Percentiles rank a stretch among this genome's conserved stretches.
Evolutionary conservation across 2,329 filamentous ascomycete genomes (phyloP).

Genomic region (Fusarium sp.): DNA sequence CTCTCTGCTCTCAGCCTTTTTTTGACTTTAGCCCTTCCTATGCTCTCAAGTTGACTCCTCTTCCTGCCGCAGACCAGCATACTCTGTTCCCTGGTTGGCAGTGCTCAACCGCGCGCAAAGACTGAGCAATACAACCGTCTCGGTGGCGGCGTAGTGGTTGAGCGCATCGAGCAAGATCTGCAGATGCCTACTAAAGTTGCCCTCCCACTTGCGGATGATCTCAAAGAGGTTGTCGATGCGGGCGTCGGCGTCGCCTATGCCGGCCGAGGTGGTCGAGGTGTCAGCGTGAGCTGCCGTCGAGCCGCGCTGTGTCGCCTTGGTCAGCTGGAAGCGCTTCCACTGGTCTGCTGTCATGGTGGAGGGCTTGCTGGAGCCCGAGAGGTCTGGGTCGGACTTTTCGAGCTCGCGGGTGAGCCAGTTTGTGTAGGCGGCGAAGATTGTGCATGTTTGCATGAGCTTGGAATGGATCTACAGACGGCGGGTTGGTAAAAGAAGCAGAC

Average conservation of each 20-base stretch:
- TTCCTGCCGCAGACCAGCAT: conserved; percentile 66
- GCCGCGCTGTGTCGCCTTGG: conserved; percentile 54
- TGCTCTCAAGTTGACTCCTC: conserved; percentile 55
- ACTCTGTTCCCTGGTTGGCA: conserved; percentile 79
- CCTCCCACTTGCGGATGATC: conserved; percentile 89
- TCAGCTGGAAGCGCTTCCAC: conserved; percentile 66
- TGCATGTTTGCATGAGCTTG: conserved; percentile 95
- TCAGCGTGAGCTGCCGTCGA: conserved; percentile 46
- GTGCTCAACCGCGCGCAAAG: conserved; percentile 84
- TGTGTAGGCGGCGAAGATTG: conserved; percentile 91
- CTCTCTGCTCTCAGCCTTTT: conserved; percentile 11
- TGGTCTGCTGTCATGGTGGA: conserved; percentile 67
- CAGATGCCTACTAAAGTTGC: conserved; percentile 89
- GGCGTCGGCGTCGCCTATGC: conserved; percentile 48
- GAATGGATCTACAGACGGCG: conserved; percentile 79
- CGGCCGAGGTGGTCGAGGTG: conserved; percentile 49
- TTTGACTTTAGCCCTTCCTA: not conserved
- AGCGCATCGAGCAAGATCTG: conserved; percentile 94
- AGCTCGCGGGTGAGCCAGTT: conserved; percentile 86
- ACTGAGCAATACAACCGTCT: conserved; percentile 92
- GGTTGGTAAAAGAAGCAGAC: conserved; percentile 21
- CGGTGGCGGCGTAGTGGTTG: conserved; percentile 96
- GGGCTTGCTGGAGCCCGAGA: conserved; percentile 68
- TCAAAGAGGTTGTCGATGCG: conserved; percentile 82
- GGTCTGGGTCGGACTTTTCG: conserved; percentile 82